phyloP scores from a whole-genome alignment of 2,329 filamentous ascomycete species.

The Reticulascus tulasneorum region DNA sequence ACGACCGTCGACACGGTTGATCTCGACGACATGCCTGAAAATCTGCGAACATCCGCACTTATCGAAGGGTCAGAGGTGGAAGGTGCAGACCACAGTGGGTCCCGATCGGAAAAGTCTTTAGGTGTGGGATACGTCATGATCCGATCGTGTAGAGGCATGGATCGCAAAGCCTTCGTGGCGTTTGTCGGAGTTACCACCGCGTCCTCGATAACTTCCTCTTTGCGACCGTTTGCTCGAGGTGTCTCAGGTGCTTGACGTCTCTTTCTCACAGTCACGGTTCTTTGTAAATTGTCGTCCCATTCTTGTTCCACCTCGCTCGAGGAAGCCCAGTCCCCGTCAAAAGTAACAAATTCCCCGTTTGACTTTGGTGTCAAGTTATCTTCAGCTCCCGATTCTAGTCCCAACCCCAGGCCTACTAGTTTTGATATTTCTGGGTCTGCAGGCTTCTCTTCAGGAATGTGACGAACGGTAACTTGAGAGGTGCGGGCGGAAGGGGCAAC shows the following conservation, averaged over 20 bases:
- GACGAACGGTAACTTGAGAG: constrained; percentile 42
- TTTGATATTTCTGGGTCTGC: constrained; percentile 14
- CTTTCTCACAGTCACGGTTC: constrained; percentile 52
- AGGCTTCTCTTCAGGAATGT: constrained; percentile 27
- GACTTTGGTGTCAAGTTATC: constrained; percentile 36
- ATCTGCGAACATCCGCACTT: constrained; percentile 41
- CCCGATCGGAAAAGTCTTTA: constrained; percentile 23
- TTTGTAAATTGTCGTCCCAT: constrained; percentile 51
- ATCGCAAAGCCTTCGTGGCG: constrained; percentile 46
- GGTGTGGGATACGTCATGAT: constrained; percentile 33
- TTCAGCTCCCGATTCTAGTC: constrained; percentile 20
- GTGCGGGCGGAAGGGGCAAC: constrained; percentile 33
- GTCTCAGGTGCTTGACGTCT: constrained; percentile 24
- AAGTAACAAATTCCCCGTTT: constrained; percentile 48
- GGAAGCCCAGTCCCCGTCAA: constrained; percentile 57
- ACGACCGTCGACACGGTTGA: constrained; percentile 55
- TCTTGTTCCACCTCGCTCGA: constrained; percentile 46
- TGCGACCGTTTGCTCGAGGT: constrained; percentile 19
- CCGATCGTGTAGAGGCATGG: constrained; percentile 41
- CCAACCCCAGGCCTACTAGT: constrained; percentile 9
- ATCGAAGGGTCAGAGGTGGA: constrained; percentile 35
- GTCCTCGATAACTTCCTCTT: constrained; percentile 43
- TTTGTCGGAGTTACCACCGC: constrained; percentile 45
- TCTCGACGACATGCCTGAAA: constrained; percentile 51
- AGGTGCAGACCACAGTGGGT: constrained; percentile 24